Evolutionary conservation across 257 asterid genomes (phyloP).

Genomic region (Gentiana macrophylla): DNA sequence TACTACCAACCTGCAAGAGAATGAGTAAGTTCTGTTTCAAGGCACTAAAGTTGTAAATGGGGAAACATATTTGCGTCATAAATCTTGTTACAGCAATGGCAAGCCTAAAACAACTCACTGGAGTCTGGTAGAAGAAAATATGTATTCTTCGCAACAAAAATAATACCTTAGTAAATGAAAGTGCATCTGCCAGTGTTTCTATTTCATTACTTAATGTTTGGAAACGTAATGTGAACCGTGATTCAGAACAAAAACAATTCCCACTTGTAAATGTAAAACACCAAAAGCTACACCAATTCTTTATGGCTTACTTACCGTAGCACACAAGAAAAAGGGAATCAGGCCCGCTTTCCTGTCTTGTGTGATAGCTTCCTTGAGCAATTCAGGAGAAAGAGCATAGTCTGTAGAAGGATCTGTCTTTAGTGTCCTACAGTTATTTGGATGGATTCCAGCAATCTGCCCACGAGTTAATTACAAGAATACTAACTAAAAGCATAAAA

Average conservation of each 20-base stretch:
- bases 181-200: too few relatives aligned
- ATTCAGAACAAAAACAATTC: too few relatives aligned
- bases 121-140: too few relatives aligned
- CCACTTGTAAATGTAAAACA: too few relatives aligned
- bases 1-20: conserved; percentile 69
- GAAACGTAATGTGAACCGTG: too few relatives aligned
- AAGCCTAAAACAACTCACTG: too few relatives aligned
- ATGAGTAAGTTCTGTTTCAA: conserved; percentile 1
- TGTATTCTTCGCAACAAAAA: too few relatives aligned
- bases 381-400: conserved; percentile 65
- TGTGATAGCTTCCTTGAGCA: conserved; percentile 55
- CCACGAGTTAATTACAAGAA: conserved; percentile 11
- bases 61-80: too few relatives aligned
- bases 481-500: background rate
- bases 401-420: conserved; percentile 55
- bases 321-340: conserved; percentile 94
- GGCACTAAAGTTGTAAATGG: background rate
- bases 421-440: conserved; percentile 62
- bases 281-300: background rate
- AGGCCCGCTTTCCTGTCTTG: conserved; percentile 61
- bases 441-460: conserved; percentile 83
- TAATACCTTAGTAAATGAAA: too few relatives aligned
- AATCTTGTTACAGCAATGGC: too few relatives aligned
- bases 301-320: conserved; percentile 62
- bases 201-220: too few relatives aligned